These are phyloP conservation scores for Trichoderma gamsii DNA, from an alignment of 495 filamentous ascomycete genomes.

Conservation along the genomic window DNA sequence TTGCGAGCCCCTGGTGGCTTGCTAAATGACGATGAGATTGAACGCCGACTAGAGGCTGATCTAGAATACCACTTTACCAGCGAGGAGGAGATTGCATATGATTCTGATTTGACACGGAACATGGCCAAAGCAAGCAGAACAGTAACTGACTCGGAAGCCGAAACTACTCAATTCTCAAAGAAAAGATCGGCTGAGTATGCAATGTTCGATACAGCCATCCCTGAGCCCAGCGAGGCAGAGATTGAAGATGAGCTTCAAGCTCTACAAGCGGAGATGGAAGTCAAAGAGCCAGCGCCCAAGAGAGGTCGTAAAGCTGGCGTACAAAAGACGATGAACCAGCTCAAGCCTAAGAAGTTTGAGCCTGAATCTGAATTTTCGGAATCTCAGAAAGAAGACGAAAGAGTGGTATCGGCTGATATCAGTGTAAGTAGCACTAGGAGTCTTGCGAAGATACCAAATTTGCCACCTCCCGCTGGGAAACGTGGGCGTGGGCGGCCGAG, in stretches of 20 bases:
- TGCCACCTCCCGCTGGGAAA: conserved; percentile 23
- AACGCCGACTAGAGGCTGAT: conserved; percentile 62
- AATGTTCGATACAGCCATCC: conserved; percentile 40
- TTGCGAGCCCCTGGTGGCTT: conserved; percentile 28
- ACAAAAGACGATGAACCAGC: conserved; percentile 40
- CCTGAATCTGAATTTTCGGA: conserved; percentile 28
- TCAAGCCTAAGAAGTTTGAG: conserved; percentile 33
- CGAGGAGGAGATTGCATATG: conserved; percentile 40
- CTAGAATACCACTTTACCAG: conserved; percentile 54
- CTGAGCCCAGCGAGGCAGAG: conserved; percentile 40
- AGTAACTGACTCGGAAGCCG: conserved; percentile 31
- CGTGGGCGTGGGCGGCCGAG: conserved; percentile 2
- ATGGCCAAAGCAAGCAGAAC: conserved; percentile 32
- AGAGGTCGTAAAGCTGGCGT: conserved; percentile 40
- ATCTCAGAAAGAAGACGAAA: conserved; percentile 28
- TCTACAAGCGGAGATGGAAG: conserved; percentile 40
- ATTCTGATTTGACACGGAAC: conserved; percentile 33
- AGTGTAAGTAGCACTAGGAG: conserved; percentile 39
- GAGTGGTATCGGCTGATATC: conserved; percentile 31
- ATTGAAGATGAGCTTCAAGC: conserved; percentile 39
- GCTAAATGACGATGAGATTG: conserved; percentile 59
- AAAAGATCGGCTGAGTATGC: conserved; percentile 25
- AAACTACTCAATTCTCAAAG: conserved; percentile 21
- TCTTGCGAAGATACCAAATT: conserved; percentile 29
- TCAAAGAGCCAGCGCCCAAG: conserved; percentile 33